Evolutionary conservation across 495 filamentous ascomycete species (phyloP), one percentile per base, ranked within the genome.

Genomic region (Oleoguttula mirabilis): DNA sequence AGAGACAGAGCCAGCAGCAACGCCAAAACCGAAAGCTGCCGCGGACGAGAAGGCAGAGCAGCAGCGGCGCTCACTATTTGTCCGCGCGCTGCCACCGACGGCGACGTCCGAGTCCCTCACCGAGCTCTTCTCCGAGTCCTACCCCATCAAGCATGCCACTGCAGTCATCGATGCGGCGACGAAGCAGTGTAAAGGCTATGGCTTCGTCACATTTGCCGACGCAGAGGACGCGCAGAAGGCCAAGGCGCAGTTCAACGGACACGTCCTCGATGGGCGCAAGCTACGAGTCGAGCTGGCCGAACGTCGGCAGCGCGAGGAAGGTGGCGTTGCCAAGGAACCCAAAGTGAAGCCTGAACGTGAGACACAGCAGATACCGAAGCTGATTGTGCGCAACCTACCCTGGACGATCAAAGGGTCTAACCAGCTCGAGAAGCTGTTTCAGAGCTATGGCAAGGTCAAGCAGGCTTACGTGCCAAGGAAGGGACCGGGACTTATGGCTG

Each of bases 151-250:
- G 59, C 90, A 96, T 61, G 88, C 88, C 38, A 81, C 79, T 4
- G 84, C 86, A 10, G 84, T 99, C 15, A 64, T 74, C 23, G 87
- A 96, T 58, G 71, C 79, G 1, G 62, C 71, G 44, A 90, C 84
- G 5, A 93, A 94, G 54, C 63, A 73, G 35, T 94, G 82, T 15
- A 82, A 84, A 51, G 88, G 88, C 8, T 99, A 82, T 60, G 90
- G 90, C 36, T 99, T 99, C 62, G 88, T 96, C 34, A 94, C 90
- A 10, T 94, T 96, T 54, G 80, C 87, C 54, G 88, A 96, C 55
- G 69, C 81, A 37, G 86, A 94, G 46, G 90, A 99, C 63, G 87
- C 90, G 20, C 63, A 80, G 49, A 67, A 73, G 38, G 90, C 90
- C 12, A 67, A 78, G 56, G 71, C 81, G 47, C 78, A 88, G 58